A percentile compares a stretch with the other conserved stretches of the same genome.
phyloP scores from a whole-genome alignment of 2,329 filamentous ascomycete genomes.

The Curvularia sp. region DNA sequence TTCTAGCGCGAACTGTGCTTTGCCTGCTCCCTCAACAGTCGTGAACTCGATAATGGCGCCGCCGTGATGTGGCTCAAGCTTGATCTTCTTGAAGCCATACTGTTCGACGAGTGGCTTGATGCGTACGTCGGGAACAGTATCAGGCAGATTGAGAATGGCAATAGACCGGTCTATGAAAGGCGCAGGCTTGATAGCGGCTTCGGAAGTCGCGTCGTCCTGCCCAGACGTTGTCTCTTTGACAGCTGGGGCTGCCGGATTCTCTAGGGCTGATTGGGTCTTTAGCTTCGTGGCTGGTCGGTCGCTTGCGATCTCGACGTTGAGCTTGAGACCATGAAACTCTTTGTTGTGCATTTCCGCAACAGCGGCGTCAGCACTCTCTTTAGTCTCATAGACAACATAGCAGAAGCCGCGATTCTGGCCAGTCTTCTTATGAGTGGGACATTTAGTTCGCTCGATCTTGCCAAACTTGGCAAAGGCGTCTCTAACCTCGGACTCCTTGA shows the following conservation, averaged over 20 bases:
- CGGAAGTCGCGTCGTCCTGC: slow-evolving; percentile 36
- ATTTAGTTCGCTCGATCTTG: slow-evolving; percentile 72
- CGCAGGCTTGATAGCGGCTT: slow-evolving; percentile 23
- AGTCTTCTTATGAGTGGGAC: slow-evolving; percentile 68
- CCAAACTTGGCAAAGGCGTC: slow-evolving; percentile 79
- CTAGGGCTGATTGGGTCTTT: slow-evolving; percentile 54
- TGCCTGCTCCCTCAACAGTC: slow-evolving; percentile 73
- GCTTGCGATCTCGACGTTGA: slow-evolving; percentile 64
- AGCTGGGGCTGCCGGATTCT: slow-evolving; percentile 53
- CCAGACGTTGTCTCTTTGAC: slow-evolving; percentile 48
- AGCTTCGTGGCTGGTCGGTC: slow-evolving; percentile 54
- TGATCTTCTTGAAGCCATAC: slow-evolving; percentile 77
- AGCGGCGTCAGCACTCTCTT: slow-evolving; percentile 69
- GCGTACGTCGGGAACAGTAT: slow-evolving; percentile 89
- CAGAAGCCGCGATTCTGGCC: slow-evolving; percentile 78
- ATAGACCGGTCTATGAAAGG: slow-evolving; percentile 69
- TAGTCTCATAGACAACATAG: slow-evolving; percentile 78
- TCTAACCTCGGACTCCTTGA: slow-evolving; percentile 73
- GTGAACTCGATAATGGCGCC: slow-evolving; percentile 86
- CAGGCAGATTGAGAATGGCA: slow-evolving; percentile 83
- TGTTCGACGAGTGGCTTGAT: slow-evolving; percentile 75
- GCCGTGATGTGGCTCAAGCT: slow-evolving; percentile 79
- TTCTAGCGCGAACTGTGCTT: slow-evolving; percentile 62
- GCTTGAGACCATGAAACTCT: slow-evolving; percentile 70
- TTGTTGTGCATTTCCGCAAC: slow-evolving; percentile 71